Conservation (phyloP, 495 filamentous ascomycete species). For the Penicillium mononematosum region DNA sequence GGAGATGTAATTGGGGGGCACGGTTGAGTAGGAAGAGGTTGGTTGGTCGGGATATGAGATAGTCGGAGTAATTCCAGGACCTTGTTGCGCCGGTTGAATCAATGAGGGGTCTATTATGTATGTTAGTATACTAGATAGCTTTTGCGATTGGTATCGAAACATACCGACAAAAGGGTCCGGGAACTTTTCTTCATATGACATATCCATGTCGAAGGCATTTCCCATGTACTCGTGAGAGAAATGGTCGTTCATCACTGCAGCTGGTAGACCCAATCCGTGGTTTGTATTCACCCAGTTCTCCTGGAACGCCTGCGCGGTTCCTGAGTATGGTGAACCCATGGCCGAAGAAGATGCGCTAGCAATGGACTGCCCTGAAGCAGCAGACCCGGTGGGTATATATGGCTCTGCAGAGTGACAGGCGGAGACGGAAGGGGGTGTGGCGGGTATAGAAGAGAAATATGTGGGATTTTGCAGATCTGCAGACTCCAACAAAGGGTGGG, state of each 20-base stretch:
- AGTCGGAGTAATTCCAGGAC: conserved; percentile 30
- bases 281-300: conserved; percentile 61
- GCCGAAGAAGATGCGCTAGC: conserved; percentile 73
- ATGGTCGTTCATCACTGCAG: conserved; percentile 61
- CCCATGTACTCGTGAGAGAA: conserved; percentile 51
- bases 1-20: conserved; percentile 31
- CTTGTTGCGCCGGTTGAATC: conserved; percentile 47
- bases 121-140: conserved; percentile 9
- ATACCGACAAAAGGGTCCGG: conserved; percentile 74
- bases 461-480: conserved; percentile 32
- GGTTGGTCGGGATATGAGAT: conserved; percentile 38
- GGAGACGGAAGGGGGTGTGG: conserved; percentile 36
- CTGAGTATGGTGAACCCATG: conserved; percentile 76
- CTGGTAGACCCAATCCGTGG: conserved; percentile 64
- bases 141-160: conserved; percentile 38
- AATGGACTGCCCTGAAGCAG: conserved; percentile 69
- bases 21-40: conserved; percentile 23
- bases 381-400: conserved; percentile 61
- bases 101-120: conserved; percentile 55
- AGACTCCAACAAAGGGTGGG: conserved; percentile 28
- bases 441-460: conserved; percentile 37
- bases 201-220: conserved; percentile 36
- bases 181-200: conserved; percentile 57
- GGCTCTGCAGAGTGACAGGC: conserved; percentile 38
- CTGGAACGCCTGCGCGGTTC: conserved; percentile 57